phyloP scores from a whole-genome alignment of 176 grass and related monocot genomes.

The Eremochloa ophiuroides region DNA sequence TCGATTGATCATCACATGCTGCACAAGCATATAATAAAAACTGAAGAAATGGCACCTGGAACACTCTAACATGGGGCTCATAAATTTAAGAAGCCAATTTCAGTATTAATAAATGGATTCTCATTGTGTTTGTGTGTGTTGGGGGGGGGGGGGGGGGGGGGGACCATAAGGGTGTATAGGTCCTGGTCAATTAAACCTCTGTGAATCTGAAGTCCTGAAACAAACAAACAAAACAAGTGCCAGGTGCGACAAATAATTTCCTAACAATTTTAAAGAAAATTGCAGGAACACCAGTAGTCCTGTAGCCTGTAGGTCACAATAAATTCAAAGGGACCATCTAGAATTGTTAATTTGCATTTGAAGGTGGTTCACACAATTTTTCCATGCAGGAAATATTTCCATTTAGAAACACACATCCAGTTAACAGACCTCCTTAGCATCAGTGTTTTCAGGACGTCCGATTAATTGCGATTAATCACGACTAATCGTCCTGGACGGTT shows the following conservation, averaged over 20 bases:
- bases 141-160: not conserved
- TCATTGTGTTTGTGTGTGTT: too few species aligned
- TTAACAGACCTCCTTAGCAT: not conserved
- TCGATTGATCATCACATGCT: constrained; percentile 19
- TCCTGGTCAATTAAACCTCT: not conserved
- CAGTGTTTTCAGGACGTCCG: too few species aligned
- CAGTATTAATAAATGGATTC: constrained; percentile 24
- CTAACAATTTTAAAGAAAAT: not conserved
- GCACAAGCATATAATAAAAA: constrained; percentile 2
- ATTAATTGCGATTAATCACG: too few species aligned
- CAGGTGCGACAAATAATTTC: not conserved
- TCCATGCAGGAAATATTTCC: not conserved
- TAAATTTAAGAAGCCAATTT: constrained; percentile 16
- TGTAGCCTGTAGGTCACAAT: not conserved
- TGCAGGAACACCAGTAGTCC: not conserved
- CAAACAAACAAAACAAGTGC: not conserved
- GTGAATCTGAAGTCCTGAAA: not conserved
- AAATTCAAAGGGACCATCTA: not conserved
- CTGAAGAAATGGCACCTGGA: constrained; percentile 9
- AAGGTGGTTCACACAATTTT: not conserved
- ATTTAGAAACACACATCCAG: not conserved
- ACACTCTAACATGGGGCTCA: not conserved
- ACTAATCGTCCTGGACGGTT: too few species aligned
- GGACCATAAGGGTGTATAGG: not conserved
- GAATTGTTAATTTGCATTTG: not conserved